Evolutionary conservation across 192 early-diverging fungal species (phyloP), one percentile per base, ranked within the genome.

Genomic region (Phycomyces blakesleeanus): DNA sequence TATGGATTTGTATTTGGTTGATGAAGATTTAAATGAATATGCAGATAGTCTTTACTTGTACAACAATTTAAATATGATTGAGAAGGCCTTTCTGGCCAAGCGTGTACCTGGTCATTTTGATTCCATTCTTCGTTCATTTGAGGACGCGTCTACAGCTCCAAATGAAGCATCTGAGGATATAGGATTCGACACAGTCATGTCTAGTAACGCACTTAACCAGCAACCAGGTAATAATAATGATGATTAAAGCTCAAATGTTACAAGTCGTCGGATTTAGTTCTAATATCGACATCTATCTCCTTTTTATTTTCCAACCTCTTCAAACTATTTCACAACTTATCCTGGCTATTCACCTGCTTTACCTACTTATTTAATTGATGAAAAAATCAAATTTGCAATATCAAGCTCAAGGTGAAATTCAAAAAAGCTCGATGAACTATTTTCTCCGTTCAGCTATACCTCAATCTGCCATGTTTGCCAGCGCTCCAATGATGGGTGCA

Each of bases 1-100:
- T 15, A 60, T 82, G 66, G 80, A 82, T 27, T 34, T 64, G 6
- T 82, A 77, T 54, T 39, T 82, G 47, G 60, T 77, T 29, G 77
- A 68, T 3, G 60, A 41, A 0, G 63, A 71, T n/a, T n/a, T 82
- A 0, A 57, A 64, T 10, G 39, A 57, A 18, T 82, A 71, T 34
- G 67, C 51, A 16, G 27, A 37, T 0, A 47, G 67, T 6, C 38
- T 77, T 3, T 59, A 61, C n/a, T 55, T 60, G 10, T 77, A 77
- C 50, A 47, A 61, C 10, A 15, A 56, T 0, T 25, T 82, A 39
- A 73, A 61, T 0, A 63, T 73, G n/a, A 18, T 73, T 42, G 80
- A 82, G 47, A 76, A 76, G 50, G 76, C 73, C 14, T 67, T 82
- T 12, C 44, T 82, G 8, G 74, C 75, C 1, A 76, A 70, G 8